Base-by-base conservation (phyloP, 257 asterid genomes). In the Catharanthus roseus region DNA sequence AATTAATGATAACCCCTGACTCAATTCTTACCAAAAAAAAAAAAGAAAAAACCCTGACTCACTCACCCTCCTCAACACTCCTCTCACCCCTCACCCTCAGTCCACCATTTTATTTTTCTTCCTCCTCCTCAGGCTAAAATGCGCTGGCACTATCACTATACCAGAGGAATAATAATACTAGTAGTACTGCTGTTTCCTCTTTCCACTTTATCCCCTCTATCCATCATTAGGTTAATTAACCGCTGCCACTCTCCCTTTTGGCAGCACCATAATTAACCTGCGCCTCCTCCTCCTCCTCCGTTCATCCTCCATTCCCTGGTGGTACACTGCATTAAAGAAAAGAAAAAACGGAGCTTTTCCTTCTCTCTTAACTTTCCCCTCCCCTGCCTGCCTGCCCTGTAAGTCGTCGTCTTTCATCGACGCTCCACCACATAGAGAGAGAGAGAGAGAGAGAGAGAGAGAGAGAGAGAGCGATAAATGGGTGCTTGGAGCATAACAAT, bases 401-500 rank as follows among this genome's bases (percentile, higher is more conserved):
- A n/a, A n/a, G n/a, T n/a, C n/a, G n/a, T n/a, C n/a, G n/a, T n/a
- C n/a, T n/a, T n/a, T n/a, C n/a, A n/a, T n/a, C n/a, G n/a, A n/a
- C n/a, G n/a, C n/a, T n/a, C n/a, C n/a, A n/a, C n/a, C n/a, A n/a
- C n/a, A n/a, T n/a, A n/a, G n/a, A n/a, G n/a, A n/a, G n/a, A n/a
- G n/a, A n/a, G n/a, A n/a, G n/a, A n/a, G n/a, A n/a, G n/a, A n/a
- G n/a, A n/a, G n/a, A n/a, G n/a, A n/a, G n/a, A n/a, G n/a, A n/a
- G n/a, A n/a, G n/a, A n/a, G n/a, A n/a, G n/a, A n/a, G n/a, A n/a
- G n/a, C n/a, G n/a, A 70, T 55, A 76, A 69, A 87, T 87, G 89
- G 83, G 78, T 39, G 64, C 70, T 42, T 67, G 76, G 81, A 77
- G 72, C 78, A n/a, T 24, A 41, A 49, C 76, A 18, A 13, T 33